Evolutionary conservation across 345 rosid species (phyloP).

Genomic region (Lenwebbia sp.): DNA sequence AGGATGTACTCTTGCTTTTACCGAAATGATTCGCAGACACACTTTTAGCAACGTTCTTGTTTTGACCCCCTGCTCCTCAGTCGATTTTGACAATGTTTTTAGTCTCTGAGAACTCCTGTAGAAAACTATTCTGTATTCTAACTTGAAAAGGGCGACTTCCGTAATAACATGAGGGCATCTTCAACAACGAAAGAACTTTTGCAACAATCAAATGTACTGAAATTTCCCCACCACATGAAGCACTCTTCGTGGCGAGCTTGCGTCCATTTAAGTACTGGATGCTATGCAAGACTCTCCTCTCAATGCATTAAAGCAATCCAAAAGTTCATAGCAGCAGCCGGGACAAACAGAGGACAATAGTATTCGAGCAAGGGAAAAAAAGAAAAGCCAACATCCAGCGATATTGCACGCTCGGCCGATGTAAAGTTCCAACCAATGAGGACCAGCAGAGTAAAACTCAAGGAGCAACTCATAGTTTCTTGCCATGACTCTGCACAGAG

Average conservation of each 20-base stretch:
- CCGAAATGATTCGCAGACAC: background rate
- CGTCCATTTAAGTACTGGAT: background rate
- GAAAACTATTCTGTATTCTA: background rate
- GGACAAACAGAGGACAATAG: background rate
- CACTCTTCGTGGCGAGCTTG: background rate
- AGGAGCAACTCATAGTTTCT: background rate
- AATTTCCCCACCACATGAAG: background rate
- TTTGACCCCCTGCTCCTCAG: background rate
- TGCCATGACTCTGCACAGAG: background rate
- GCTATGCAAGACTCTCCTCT: background rate
- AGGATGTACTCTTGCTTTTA: background rate
- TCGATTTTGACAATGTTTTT: background rate
- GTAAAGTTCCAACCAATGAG: background rate
- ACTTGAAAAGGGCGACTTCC: background rate
- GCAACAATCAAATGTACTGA: background rate
- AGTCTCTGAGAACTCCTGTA: background rate
- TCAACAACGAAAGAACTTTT: background rate
- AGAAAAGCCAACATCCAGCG: background rate
- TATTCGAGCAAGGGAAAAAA: background rate
- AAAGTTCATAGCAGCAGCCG: background rate
- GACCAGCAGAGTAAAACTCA: background rate
- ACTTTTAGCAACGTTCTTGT: background rate
- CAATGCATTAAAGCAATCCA: background rate
- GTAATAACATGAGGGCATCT: background rate
- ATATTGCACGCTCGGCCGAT: background rate